phyloP scores from a whole-genome alignment of 2,329 filamentous ascomycete species.

The Beauveria bassiana region DNA sequence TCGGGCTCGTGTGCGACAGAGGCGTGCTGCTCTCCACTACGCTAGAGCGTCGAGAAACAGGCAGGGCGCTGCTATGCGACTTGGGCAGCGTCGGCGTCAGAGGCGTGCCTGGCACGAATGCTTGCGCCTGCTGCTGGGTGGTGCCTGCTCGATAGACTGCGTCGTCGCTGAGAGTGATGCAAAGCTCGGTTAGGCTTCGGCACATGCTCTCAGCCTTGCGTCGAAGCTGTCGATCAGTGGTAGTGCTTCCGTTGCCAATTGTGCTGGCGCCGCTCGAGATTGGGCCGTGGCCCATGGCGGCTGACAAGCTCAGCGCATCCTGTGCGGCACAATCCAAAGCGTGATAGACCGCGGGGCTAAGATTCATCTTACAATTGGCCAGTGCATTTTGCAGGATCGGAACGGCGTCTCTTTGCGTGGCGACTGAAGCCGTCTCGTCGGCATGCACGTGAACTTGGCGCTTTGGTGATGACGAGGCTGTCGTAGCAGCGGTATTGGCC shows the following conservation, averaged over 20 bases:
- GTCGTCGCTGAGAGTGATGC: conserved; percentile 70
- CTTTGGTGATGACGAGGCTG: conserved; percentile 83
- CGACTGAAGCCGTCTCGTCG: conserved; percentile 34
- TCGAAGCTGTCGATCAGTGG: conserved; percentile 76
- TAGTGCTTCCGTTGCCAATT: conserved; percentile 44
- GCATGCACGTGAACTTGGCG: conserved; percentile 31
- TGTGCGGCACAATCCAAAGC: conserved; percentile 72
- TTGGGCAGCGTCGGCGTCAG: conserved; percentile 40
- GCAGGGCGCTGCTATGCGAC: conserved; percentile 27
- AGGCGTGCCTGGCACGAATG: conserved; percentile 15
- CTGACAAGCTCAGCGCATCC: conserved; percentile 72
- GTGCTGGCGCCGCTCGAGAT: conserved; percentile 60
- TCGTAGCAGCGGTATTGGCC: conserved; percentile 84
- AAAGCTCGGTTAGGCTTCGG: conserved; percentile 85
- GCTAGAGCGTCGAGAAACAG: conserved; percentile 34
- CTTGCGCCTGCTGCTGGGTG: conserved; percentile 1
- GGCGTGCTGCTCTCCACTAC: conserved; percentile 32
- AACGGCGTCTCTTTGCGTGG: conserved; percentile 52
- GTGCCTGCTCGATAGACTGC: conserved; percentile 23
- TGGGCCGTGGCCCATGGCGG: conserved; percentile 66
- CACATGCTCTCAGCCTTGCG: conserved; percentile 91
- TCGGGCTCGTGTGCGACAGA: conserved; percentile 36
- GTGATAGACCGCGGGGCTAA: conserved; percentile 65
- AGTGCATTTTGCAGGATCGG: conserved; percentile 76
- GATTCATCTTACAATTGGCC: conserved; percentile 62